phyloP scores from a whole-genome alignment of 371 early-diverging fungal species.

The Mortierella sp. region DNA sequence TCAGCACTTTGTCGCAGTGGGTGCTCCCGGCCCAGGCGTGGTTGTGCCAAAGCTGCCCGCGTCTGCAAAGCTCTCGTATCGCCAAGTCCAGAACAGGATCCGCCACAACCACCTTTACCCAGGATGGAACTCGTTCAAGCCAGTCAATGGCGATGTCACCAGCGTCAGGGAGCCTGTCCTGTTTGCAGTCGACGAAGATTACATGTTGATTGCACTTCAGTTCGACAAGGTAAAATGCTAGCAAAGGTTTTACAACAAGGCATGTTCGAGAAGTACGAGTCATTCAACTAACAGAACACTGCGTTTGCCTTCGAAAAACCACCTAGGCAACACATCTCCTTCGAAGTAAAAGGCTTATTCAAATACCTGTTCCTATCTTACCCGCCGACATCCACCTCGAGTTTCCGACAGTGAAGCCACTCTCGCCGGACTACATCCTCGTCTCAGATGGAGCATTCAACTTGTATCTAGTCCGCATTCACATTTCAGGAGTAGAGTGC shows the following conservation, averaged over 20 bases:
- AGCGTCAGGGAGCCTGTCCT: slow-evolving; percentile 35
- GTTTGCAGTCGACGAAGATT: slow-evolving; percentile 64
- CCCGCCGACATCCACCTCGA: slow-evolving; percentile 35
- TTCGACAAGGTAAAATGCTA: slow-evolving; percentile 60
- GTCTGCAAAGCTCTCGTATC: slow-evolving; percentile 63
- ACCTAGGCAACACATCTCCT: slow-evolving; percentile 31
- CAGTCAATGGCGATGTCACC: slow-evolving; percentile 44
- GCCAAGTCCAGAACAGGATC: slow-evolving; percentile 78
- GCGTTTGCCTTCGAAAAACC: neutral
- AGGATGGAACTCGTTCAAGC: slow-evolving; percentile 46
- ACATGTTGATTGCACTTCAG: slow-evolving; percentile 58
- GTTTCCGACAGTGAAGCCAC: slow-evolving; percentile 51
- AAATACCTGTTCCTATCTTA: slow-evolving; percentile 26
- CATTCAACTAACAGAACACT: neutral
- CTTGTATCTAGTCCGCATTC: slow-evolving; percentile 43
- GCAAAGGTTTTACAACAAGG: neutral
- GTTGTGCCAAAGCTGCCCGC: slow-evolving; percentile 58
- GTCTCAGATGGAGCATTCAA: slow-evolving; percentile 53
- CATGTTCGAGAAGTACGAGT: neutral
- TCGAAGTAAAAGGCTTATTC: slow-evolving; percentile 43
- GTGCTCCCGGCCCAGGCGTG: slow-evolving; percentile 50
- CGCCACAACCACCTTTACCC: slow-evolving; percentile 74
- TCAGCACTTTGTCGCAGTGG: slow-evolving; percentile 51
- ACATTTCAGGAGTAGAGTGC: slow-evolving; percentile 20
- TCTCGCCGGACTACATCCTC: slow-evolving; percentile 52